Conservation (phyloP, 1,139 yeast genomes). For the Pneumocystis canis region DNA sequence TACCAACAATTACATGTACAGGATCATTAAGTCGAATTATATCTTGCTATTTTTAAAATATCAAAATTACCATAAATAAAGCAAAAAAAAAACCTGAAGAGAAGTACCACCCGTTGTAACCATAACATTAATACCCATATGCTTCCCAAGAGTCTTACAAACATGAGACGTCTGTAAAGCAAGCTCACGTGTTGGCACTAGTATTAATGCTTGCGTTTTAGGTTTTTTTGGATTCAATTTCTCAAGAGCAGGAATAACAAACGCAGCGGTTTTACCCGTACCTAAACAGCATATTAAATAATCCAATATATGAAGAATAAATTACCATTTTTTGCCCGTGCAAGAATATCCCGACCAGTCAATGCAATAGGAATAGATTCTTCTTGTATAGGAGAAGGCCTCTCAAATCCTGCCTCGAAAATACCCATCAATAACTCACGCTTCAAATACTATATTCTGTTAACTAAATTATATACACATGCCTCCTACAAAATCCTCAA, state of each 20-base stretch:
- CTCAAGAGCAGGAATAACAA: constrained; percentile 75
- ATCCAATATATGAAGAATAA: background rate
- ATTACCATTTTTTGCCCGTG: constrained; percentile 87
- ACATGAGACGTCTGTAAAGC: constrained; percentile 97
- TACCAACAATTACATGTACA: constrained; percentile 81
- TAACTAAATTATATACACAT: background rate
- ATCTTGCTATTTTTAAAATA: constrained; percentile 34
- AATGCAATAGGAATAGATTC: constrained; percentile 93
- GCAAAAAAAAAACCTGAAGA: constrained; percentile 36
- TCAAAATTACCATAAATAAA: background rate
- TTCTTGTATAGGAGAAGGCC: constrained; percentile 96
- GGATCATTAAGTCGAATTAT: constrained; percentile 83
- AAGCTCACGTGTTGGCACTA: constrained; percentile 88
- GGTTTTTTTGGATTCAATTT: constrained; percentile 68
- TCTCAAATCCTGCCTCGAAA: constrained; percentile 96
- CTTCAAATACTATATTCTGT: constrained; percentile 47
- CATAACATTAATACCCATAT: constrained; percentile 74
- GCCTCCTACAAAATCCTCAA: constrained; percentile 43
- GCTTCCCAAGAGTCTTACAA: constrained; percentile 92
- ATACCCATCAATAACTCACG: constrained; percentile 95
- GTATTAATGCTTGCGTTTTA: constrained; percentile 75
- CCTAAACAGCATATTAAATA: background rate
- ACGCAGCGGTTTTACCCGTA: constrained; percentile 96
- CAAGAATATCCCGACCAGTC: constrained; percentile 89
- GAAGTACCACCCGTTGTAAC: constrained; percentile 98